phyloP scores from a whole-genome alignment of 495 filamentous ascomycete species.

The Apodospora peruviana region DNA sequence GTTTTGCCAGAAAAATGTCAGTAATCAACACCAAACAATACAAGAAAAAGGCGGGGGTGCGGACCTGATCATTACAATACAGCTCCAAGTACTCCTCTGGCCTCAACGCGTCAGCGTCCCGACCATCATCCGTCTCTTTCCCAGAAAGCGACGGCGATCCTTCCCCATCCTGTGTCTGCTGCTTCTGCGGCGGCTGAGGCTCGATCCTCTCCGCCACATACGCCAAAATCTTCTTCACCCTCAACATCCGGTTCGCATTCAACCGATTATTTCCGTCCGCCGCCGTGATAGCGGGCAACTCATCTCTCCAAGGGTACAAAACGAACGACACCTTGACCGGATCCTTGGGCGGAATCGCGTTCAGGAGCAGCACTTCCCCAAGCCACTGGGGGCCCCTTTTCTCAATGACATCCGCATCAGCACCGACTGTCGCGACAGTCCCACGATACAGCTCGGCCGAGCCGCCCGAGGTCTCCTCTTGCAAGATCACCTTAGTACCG shows the following conservation, averaged over 20 bases:
- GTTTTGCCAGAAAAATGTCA: slow-evolving; percentile 11
- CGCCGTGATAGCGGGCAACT: slow-evolving; percentile 62
- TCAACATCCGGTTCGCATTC: slow-evolving; percentile 94
- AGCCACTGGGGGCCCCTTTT: slow-evolving; percentile 84
- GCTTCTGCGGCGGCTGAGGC: slow-evolving; percentile 24
- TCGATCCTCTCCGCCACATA: slow-evolving; percentile 93
- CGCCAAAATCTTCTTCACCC: slow-evolving; percentile 87
- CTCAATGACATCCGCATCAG: slow-evolving; percentile 79
- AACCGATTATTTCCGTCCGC: slow-evolving; percentile 74
- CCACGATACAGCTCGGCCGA: slow-evolving; percentile 90
- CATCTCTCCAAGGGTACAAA: slow-evolving; percentile 75
- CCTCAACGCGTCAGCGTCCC: slow-evolving; percentile 56
- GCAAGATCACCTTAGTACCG: slow-evolving; percentile 82
- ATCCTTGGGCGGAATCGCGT: slow-evolving; percentile 82
- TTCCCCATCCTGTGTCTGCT: neutral
- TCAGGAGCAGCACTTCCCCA: slow-evolving; percentile 82
- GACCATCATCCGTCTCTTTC: slow-evolving; percentile 30
- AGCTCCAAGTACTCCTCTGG: slow-evolving; percentile 92
- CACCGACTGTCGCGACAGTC: slow-evolving; percentile 68
- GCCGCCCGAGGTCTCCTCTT: slow-evolving; percentile 89
- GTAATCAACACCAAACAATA: slow-evolving; percentile 3
- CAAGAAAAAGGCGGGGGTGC: neutral
- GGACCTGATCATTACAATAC: slow-evolving; percentile 86
- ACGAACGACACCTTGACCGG: slow-evolving; percentile 89
- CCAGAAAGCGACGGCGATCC: too few relatives aligned